phyloP scores from a whole-genome alignment of 164 flowering plant genomes.

The Chimonanthus salicifolius region DNA sequence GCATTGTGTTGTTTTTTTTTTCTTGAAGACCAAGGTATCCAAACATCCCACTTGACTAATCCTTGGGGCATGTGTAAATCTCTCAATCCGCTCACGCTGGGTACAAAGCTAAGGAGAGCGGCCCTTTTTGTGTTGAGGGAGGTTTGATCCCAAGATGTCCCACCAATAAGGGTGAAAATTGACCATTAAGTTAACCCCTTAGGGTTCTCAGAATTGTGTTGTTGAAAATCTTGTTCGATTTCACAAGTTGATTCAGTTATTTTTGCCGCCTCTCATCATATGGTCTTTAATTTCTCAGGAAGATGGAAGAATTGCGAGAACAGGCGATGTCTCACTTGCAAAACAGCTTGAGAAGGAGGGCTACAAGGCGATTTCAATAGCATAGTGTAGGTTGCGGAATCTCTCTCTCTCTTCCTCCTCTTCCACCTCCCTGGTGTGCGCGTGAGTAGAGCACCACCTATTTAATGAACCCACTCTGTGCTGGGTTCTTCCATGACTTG shows the following conservation, averaged over 20 bases:
- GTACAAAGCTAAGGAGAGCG: too few species aligned
- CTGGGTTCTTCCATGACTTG: not conserved
- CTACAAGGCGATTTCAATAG: slow-evolving; percentile 59
- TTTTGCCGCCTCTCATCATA: not conserved
- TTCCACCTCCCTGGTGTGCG: not conserved
- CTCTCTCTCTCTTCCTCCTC: too few species aligned
- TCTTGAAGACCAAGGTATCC: too few species aligned
- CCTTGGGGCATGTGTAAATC: too few species aligned
- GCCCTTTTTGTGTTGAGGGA: too few species aligned
- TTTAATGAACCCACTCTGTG: not conserved
- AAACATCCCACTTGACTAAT: too few species aligned
- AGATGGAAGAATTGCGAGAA: slow-evolving; percentile 77
- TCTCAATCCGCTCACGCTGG: too few species aligned
- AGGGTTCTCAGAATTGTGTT: not conserved
- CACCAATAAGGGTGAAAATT: too few species aligned
- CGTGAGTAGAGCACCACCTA: too few species aligned
- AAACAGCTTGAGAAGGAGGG: slow-evolving; percentile 74
- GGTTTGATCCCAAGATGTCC: too few species aligned
- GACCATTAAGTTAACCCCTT: too few species aligned
- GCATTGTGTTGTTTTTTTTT: too few species aligned
- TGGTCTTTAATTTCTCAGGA: slow-evolving; percentile 34
- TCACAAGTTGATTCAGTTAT: not conserved
- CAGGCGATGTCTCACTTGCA: slow-evolving; percentile 79
- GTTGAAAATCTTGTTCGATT: not conserved
- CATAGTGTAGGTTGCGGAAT: slow-evolving; percentile 8